Conservation (phyloP, 805 yeast genomes). For the Tetrapisispora taiwanensis region DNA sequence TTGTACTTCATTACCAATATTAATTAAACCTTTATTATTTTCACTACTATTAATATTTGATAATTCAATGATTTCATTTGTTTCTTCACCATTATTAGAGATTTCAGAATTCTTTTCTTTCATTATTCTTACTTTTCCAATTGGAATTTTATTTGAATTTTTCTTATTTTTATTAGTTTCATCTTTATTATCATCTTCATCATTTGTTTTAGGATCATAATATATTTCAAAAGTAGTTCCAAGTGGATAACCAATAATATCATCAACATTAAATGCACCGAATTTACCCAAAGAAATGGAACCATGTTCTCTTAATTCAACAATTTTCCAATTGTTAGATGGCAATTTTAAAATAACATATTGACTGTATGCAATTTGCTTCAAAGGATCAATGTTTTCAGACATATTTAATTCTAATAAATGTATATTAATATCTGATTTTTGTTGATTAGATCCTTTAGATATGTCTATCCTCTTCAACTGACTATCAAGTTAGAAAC, state of each 20-base stretch:
- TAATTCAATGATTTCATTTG: constrained; percentile 20
- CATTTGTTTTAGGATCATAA: constrained; percentile 27
- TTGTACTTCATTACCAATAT: constrained; percentile 64
- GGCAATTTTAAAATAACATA: constrained; percentile 65
- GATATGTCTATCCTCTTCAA: too few relatives aligned
- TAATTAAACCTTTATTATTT: constrained; percentile 53
- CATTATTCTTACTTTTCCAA: constrained; percentile 20
- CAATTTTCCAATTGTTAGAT: constrained; percentile 65
- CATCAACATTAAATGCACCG: constrained; percentile 71
- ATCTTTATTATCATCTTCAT: constrained; percentile 8
- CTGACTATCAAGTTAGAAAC: too few relatives aligned
- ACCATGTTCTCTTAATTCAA: constrained; percentile 52
- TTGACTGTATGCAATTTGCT: constrained; percentile 21
- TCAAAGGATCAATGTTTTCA: constrained; percentile 19
- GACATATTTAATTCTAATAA: background rate
- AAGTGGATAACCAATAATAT: constrained; percentile 67
- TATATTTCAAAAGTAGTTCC: constrained; percentile 85
- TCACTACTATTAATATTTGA: constrained; percentile 37
- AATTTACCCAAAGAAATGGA: constrained; percentile 77
- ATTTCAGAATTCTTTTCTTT: background rate
- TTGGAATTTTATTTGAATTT: constrained; percentile 12
- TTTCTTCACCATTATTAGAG: background rate
- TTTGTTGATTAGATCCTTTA: too few relatives aligned
- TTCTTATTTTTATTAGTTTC: constrained; percentile 12
- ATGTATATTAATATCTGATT: too few relatives aligned